Evolutionary conservation across 177 flowering plant genomes (phyloP).

Genomic region (Vitis hybrid): DNA sequence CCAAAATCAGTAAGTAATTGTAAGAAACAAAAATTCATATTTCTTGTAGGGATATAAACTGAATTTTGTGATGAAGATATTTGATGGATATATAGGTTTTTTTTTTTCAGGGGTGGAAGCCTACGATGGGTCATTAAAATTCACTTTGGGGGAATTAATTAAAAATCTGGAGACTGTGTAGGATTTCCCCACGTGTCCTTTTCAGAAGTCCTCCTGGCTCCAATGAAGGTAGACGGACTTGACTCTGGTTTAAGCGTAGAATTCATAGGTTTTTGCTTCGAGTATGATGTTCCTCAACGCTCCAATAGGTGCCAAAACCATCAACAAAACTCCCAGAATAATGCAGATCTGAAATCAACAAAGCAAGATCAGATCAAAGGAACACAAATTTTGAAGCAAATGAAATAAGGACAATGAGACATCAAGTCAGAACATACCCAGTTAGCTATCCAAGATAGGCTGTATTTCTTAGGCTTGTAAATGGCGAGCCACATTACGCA

Average conservation of each 20-base stretch:
- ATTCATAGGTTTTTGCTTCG: slow-evolving; percentile 17
- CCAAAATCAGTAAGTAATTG: too few relatives aligned
- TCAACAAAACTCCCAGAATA: slow-evolving; percentile 10
- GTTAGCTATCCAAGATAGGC: slow-evolving; percentile 67
- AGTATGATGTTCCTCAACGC: slow-evolving; percentile 20
- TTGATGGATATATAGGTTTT: too few relatives aligned
- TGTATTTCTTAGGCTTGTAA: slow-evolving; percentile 57
- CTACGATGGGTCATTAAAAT: too few relatives aligned
- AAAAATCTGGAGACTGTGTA: too few relatives aligned
- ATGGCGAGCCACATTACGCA: slow-evolving; percentile 78
- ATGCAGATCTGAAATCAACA: slow-evolving; percentile 31
- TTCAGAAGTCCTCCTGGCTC: too few relatives aligned
- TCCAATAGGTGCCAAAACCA: slow-evolving; percentile 12
- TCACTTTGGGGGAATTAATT: too few relatives aligned
- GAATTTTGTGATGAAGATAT: too few relatives aligned
- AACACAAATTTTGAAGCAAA: neutral
- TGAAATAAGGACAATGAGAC: neutral
- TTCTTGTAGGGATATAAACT: too few relatives aligned
- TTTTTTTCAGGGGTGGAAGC: too few relatives aligned
- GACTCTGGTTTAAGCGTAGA: slow-evolving; percentile 13
- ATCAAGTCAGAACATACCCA: slow-evolving; percentile 49
- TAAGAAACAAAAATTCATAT: too few relatives aligned
- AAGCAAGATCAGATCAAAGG: neutral
- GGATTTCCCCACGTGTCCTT: too few relatives aligned
- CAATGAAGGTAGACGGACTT: too few relatives aligned